Evolutionary conservation across 148 eudicot species (phyloP).

Genomic region (Euryodendron excelsum): DNA sequence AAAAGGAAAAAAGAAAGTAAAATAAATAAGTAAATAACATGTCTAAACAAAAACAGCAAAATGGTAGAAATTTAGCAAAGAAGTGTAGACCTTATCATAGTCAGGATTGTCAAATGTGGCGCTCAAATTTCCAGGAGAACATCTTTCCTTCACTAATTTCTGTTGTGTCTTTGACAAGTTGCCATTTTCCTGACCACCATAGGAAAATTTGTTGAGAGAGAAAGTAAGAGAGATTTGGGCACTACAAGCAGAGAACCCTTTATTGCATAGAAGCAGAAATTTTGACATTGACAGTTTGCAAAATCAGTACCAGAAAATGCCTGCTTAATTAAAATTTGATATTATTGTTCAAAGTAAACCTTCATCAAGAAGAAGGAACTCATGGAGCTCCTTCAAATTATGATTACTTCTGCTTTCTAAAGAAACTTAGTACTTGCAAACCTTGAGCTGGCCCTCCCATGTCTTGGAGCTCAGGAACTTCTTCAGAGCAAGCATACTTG

Average conservation of each 20-base stretch:
- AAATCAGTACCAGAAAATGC: neutral
- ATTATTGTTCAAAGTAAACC: conserved; percentile 35
- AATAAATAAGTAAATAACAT: too few species aligned
- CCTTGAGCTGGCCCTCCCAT: conserved; percentile 97
- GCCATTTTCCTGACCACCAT: conserved; percentile 73
- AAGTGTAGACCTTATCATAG: conserved; percentile 58
- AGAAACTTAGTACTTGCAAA: conserved; percentile 13
- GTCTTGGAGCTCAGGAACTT: conserved; percentile 95
- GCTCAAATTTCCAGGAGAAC: conserved; percentile 94
- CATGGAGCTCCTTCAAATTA: conserved; percentile 99
- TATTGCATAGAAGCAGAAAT: neutral
- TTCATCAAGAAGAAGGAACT: conserved; percentile 97
- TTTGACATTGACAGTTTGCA: neutral
- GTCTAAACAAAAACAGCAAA: too few species aligned
- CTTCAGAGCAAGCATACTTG: conserved; percentile 99
- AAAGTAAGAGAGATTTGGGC: neutral
- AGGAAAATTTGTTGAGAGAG: neutral
- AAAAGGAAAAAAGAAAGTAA: too few species aligned
- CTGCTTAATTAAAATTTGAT: neutral
- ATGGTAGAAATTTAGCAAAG: neutral
- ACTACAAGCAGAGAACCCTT: neutral
- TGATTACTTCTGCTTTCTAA: too few species aligned
- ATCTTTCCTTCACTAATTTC: conserved; percentile 89
- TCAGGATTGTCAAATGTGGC: conserved; percentile 91
- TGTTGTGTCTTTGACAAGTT: conserved; percentile 90